These are phyloP conservation scores for Magnolia officinalis DNA, from an alignment of 164 flowering plant genomes.

Conservation along the genomic window DNA sequence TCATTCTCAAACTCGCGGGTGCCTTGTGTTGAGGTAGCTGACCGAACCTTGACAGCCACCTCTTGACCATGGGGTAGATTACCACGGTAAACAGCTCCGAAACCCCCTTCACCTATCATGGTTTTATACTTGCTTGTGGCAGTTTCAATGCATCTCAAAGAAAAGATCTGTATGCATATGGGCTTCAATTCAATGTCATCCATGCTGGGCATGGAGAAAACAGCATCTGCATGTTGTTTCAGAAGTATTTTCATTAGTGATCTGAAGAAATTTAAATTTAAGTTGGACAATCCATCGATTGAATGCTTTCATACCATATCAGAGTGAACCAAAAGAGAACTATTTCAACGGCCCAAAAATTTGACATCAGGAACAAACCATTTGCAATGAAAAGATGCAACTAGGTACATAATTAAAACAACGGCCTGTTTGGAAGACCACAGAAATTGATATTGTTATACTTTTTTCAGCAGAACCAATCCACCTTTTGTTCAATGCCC, in stretches of 20 bases:
- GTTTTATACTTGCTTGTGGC: conserved; percentile 56
- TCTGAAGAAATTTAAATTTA: background rate
- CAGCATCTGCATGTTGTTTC: conserved; percentile 42
- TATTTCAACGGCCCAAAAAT: background rate
- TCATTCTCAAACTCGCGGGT: conserved; percentile 84
- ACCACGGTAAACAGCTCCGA: conserved; percentile 76
- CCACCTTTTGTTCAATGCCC: too few species aligned
- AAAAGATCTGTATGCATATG: conserved; percentile 41
- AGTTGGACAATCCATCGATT: background rate
- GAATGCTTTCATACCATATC: background rate
- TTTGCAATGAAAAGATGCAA: background rate
- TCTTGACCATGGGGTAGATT: conserved; percentile 63
- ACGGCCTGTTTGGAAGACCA: too few species aligned
- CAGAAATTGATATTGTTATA: too few species aligned
- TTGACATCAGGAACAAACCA: background rate
- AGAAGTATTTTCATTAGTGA: background rate
- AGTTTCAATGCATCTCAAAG: conserved; percentile 43
- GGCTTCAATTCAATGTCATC: conserved; percentile 42
- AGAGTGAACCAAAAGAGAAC: background rate
- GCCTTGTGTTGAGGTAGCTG: conserved; percentile 84
- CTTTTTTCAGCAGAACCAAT: too few species aligned
- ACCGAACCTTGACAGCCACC: conserved; percentile 80
- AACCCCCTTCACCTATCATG: conserved; percentile 83
- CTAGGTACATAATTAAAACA: background rate
- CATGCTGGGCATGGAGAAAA: conserved; percentile 47